phyloP scores from a whole-genome alignment of 345 rosid species.

The Hevea brasiliensis region DNA sequence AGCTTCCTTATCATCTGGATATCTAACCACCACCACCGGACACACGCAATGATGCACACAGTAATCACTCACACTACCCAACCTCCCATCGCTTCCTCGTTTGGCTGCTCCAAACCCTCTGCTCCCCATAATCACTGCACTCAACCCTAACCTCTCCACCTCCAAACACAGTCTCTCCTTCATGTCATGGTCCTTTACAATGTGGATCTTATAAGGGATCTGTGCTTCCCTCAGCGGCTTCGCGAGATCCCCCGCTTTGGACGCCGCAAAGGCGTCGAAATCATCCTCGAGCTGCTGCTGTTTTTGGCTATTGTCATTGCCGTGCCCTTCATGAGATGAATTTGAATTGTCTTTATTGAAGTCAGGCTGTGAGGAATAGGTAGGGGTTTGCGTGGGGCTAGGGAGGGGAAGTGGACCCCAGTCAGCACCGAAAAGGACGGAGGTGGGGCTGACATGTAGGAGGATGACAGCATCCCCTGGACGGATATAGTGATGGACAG shows the following conservation, averaged over 20 bases:
- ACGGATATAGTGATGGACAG: constrained; percentile 81
- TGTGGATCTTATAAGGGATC: constrained; percentile 83
- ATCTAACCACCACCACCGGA: constrained; percentile 84
- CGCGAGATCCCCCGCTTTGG: constrained; percentile 75
- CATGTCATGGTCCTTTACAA: constrained; percentile 94
- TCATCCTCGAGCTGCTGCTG: constrained; percentile 58
- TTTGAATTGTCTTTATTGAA: not conserved
- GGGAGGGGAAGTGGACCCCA: constrained; percentile 89
- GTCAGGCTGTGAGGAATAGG: not conserved
- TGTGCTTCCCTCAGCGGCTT: constrained; percentile 78
- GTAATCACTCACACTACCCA: constrained; percentile 93
- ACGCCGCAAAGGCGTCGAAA: constrained; percentile 64
- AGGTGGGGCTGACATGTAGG: constrained; percentile 96
- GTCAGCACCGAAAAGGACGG: constrained; percentile 94
- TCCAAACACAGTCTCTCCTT: constrained; percentile 90
- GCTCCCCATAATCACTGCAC: constrained; percentile 90
- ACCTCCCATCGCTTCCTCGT: constrained; percentile 70
- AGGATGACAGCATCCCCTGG: constrained; percentile 91
- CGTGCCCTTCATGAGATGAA: not conserved
- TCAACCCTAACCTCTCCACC: constrained; percentile 72
- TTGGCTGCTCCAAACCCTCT: constrained; percentile 81
- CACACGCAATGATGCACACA: constrained; percentile 90
- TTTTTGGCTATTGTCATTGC: not conserved
- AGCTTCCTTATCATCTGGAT: constrained; percentile 67
- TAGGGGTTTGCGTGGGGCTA: constrained; percentile 23